Base-by-base conservation (phyloP, 106 monocot genomes). In the Vanilla planifolia region DNA sequence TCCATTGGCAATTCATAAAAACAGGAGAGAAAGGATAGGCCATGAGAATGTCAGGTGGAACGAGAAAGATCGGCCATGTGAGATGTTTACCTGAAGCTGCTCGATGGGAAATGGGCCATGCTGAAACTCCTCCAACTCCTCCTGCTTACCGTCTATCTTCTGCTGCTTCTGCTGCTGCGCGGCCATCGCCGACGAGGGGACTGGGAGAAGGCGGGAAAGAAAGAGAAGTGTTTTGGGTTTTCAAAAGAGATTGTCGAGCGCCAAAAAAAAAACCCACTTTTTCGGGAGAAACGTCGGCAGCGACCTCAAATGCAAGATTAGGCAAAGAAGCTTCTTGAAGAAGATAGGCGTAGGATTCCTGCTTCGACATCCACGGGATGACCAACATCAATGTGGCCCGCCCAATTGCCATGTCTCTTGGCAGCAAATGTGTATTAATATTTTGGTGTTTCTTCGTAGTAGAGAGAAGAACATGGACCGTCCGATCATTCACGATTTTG, bases 41-140 rank as follows among this genome's bases (percentile, higher is more conserved):
- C n/a, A n/a, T n/a, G n/a, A n/a, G n/a, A n/a, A n/a, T n/a, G n/a
- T n/a, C n/a, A n/a, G n/a, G n/a, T n/a, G n/a, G n/a, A n/a, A n/a
- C n/a, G n/a, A n/a, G 28, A 32, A 30, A 53, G n/a, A n/a, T 1
- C 53, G 15, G 3, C 4, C 2, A 19, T 28, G 14, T 6, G 3
- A 2, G 11, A 6, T 6, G 7, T 53, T 33, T 41, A 82, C 83
- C 78, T 78, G 77, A 16, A 83, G 74, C 59, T 83, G 74, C 35
- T 83, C 83, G 36, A 83, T 48, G 34, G 83, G 83, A 19, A 67
- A 70, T 36, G 83, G 83, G 22, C 83, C 83, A 52, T 73, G 77
- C 40, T 77, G 83, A 28, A 63, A 35, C 19, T 70, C 74, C 41
- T 70, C 75, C 8, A 27, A 53, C 34, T 62, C 62, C 53, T 67